Evolutionary conservation across 164 flowering plant genomes (phyloP).

Genomic region (grape (Vitis vinifera)): DNA sequence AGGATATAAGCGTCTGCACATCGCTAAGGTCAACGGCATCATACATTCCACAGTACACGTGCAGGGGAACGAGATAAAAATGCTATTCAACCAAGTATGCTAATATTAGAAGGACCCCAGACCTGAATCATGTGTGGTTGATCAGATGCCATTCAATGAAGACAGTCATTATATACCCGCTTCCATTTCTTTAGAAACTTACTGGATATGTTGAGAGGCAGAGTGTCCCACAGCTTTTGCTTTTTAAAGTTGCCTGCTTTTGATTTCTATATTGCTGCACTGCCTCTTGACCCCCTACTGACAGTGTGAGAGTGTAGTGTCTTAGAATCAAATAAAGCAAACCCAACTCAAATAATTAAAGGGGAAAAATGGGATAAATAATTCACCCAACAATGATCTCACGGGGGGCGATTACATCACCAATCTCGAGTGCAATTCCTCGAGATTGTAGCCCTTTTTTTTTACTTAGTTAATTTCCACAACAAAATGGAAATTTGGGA

Average conservation of each 20-base stretch:
- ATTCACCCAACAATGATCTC: slow-evolving; percentile 29
- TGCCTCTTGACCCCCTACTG: slow-evolving; percentile 19
- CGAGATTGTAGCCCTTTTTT: slow-evolving; percentile 29
- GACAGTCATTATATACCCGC: not conserved
- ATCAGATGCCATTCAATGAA: not conserved
- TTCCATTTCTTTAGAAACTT: not conserved
- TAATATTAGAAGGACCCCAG: not conserved
- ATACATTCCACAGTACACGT: slow-evolving; percentile 21
- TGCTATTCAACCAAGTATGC: no score
- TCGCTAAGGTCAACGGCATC: slow-evolving; percentile 8
- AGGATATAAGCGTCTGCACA: slow-evolving; percentile 3
- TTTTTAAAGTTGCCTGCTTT: slow-evolving; percentile 21
- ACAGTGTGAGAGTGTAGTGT: slow-evolving; percentile 5
- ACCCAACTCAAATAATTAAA: slow-evolving; percentile 7
- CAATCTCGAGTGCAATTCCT: slow-evolving; percentile 20
- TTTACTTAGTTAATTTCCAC: not conserved
- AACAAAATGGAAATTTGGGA: slow-evolving; percentile 10
- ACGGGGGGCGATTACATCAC: slow-evolving; percentile 15
- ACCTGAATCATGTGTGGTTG: no score
- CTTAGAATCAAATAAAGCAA: slow-evolving; percentile 22
- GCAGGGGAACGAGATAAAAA: slow-evolving; percentile 5
- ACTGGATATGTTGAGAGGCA: slow-evolving; percentile 2
- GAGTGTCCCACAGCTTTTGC: slow-evolving; percentile 23
- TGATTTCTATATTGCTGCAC: slow-evolving; percentile 13
- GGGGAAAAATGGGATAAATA: slow-evolving; percentile 7